Conservation (phyloP, 1,284 basidiomycete species). For the Sporisorium reilianum region DNA sequence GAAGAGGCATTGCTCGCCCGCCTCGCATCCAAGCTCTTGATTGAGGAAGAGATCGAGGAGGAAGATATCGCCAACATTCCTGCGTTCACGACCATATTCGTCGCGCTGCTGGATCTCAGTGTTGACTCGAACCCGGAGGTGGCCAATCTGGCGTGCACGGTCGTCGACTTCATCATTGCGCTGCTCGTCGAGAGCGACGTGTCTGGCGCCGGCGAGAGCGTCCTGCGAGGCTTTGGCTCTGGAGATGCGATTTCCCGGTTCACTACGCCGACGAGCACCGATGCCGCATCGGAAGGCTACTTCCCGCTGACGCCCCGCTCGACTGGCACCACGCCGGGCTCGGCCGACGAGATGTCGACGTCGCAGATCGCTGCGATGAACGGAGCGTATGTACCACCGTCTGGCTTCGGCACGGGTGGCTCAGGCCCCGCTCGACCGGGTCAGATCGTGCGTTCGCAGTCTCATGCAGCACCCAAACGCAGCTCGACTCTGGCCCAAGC, state of each 20-base stretch:
- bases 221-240: constrained; percentile 37
- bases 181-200: constrained; percentile 89
- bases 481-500: constrained; percentile 58
- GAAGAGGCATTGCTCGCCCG: constrained; percentile 77
- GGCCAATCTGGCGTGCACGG: constrained; percentile 86
- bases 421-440: constrained; percentile 38
- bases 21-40: constrained; percentile 78
- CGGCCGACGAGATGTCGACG: constrained; percentile 51
- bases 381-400: constrained; percentile 36
- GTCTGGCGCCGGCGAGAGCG: constrained; percentile 68
- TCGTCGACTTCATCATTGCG: constrained; percentile 92
- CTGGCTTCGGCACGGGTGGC: constrained; percentile 46
- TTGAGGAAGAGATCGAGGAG: constrained; percentile 77
- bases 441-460: constrained; percentile 36
- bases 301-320: constrained; percentile 71
- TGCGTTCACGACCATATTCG: constrained; percentile 92
- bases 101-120: constrained; percentile 87
- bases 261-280: constrained; percentile 63
- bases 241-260: constrained; percentile 48
- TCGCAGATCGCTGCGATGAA: constrained; percentile 47
- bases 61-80: constrained; percentile 82
- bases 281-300: constrained; percentile 63
- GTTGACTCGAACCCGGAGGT: constrained; percentile 94
- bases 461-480: constrained; percentile 71
- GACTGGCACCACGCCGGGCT: constrained; percentile 68